Percentiles rank a stretch among this genome's conserved stretches.
phyloP scores from a whole-genome alignment of 2,329 filamentous ascomycete species.

The Didymella glomerata region DNA sequence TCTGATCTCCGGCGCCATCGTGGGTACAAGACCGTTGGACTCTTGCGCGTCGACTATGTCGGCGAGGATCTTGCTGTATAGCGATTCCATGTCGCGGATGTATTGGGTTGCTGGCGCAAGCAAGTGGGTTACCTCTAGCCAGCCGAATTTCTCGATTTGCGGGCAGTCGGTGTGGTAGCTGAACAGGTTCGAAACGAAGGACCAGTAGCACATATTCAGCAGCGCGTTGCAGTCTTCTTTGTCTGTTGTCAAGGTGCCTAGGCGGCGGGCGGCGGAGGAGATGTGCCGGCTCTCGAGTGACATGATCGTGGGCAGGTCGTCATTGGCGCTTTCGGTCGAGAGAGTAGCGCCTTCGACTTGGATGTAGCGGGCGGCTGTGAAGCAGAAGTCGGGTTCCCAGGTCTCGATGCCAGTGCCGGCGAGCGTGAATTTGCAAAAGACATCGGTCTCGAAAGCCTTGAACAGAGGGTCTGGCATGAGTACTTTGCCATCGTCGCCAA shows the following conservation, averaged over 20 bases:
- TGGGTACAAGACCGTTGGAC: conserved; percentile 56
- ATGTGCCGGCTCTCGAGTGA: conserved; percentile 51
- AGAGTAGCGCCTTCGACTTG: conserved; percentile 53
- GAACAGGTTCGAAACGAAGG: conserved; percentile 48
- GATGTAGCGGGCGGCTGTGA: conserved; percentile 55
- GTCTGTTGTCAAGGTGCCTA: conserved; percentile 53
- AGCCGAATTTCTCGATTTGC: conserved; percentile 56
- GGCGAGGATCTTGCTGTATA: conserved; percentile 59
- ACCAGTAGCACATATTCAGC: conserved; percentile 57
- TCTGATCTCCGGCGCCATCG: conserved; percentile 58
- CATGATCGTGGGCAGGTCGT: conserved; percentile 45
- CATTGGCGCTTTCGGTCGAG: conserved; percentile 16
- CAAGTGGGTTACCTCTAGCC: conserved; percentile 59
- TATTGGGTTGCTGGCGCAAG: conserved; percentile 58
- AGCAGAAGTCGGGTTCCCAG: conserved; percentile 55
- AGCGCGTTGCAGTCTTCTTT: conserved; percentile 54
- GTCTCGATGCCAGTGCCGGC: conserved; percentile 42
- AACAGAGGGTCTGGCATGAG: conserved; percentile 56
- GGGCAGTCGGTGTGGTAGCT: conserved; percentile 57
- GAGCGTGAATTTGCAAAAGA: conserved; percentile 53
- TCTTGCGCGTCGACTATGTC: conserved; percentile 60
- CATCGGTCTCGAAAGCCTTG: conserved; percentile 49
- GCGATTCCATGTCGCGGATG: conserved; percentile 57
- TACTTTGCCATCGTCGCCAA: conserved; percentile 44
- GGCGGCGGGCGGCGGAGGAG: conserved; percentile 50